Evolutionary conservation across 306 rosid genomes (phyloP).

Genomic region (Psophocarpus tetragonolobus): DNA sequence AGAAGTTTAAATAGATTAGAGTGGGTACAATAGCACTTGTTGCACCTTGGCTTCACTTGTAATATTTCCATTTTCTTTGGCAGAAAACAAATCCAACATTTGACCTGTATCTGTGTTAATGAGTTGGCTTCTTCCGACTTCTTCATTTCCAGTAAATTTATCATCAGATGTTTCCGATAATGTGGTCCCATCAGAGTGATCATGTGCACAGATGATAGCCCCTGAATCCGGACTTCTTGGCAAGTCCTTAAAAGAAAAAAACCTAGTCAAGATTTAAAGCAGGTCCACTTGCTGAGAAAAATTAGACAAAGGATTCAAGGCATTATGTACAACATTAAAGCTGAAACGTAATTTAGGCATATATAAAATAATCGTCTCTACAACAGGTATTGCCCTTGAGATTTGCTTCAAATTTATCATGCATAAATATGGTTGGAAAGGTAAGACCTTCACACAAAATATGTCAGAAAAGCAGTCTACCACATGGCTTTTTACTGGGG

Average conservation of each 20-base stretch:
- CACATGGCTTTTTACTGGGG: constrained; percentile 23
- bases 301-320: neutral
- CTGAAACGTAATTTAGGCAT: neutral
- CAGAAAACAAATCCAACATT: constrained; percentile 38
- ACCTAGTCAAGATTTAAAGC: constrained; percentile 13
- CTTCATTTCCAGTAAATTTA: constrained; percentile 33
- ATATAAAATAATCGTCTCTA: neutral
- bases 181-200: constrained; percentile 31
- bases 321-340: constrained; percentile 26
- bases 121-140: constrained; percentile 36
- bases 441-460: constrained; percentile 9
- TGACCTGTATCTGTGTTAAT: constrained; percentile 30
- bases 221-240: constrained; percentile 37
- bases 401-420: constrained; percentile 20
- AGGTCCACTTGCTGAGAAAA: constrained; percentile 24
- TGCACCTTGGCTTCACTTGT: constrained; percentile 47
- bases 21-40: constrained; percentile 18
- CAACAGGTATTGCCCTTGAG: neutral
- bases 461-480: constrained; percentile 1
- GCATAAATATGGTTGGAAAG: constrained; percentile 14
- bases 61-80: constrained; percentile 33
- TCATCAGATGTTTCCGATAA: constrained; percentile 33
- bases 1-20: constrained; percentile 13
- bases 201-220: constrained; percentile 29
- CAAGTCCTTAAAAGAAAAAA: constrained; percentile 33